Percentiles rank a stretch among this genome's conserved stretches.
Evolutionary conservation across 805 yeast species (phyloP).

Genomic region (Candida nonsorbophila): DNA sequence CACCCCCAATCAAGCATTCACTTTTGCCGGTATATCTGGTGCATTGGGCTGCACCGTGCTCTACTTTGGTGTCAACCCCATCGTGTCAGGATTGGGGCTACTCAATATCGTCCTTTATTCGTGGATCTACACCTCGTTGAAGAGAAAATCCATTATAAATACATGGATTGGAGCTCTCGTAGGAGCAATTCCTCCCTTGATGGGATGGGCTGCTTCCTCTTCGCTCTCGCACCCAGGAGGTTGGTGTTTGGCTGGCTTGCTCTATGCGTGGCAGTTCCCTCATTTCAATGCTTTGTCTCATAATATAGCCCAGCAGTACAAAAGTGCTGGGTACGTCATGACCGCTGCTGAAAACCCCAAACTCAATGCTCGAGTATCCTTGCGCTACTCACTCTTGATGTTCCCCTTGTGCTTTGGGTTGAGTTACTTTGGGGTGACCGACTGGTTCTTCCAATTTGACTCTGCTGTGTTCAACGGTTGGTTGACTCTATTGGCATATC

Average conservation of each 20-base stretch:
- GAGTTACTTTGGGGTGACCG: slow-evolving; percentile 75
- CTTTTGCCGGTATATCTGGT: slow-evolving; percentile 76
- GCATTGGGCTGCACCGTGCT: slow-evolving; percentile 62
- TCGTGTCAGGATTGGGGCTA: slow-evolving; percentile 78
- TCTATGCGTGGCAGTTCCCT: slow-evolving; percentile 98
- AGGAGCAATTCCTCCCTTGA: slow-evolving; percentile 96
- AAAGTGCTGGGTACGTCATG: slow-evolving; percentile 96
- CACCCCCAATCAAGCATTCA: slow-evolving; percentile 69
- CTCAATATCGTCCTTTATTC: slow-evolving; percentile 78
- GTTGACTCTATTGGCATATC: slow-evolving; percentile 73
- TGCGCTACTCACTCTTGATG: slow-evolving; percentile 87
- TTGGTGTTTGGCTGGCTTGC: slow-evolving; percentile 85
- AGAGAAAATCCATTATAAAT: slow-evolving; percentile 76
- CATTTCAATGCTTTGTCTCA: slow-evolving; percentile 93
- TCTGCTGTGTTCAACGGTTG: slow-evolving; percentile 80
- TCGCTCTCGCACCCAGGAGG: slow-evolving; percentile 83
- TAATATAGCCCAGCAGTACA: slow-evolving; percentile 81
- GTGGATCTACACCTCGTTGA: slow-evolving; percentile 87
- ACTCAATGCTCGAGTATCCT: slow-evolving; percentile 87
- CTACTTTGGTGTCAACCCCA: slow-evolving; percentile 77
- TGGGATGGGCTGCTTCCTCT: slow-evolving; percentile 96
- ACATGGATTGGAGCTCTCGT: slow-evolving; percentile 99
- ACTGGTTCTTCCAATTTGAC: slow-evolving; percentile 74
- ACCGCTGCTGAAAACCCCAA: slow-evolving; percentile 89
- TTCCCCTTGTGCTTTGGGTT: slow-evolving; percentile 88